phyloP scores from a whole-genome alignment of 1,284 basidiomycete genomes.

The Boletus smithii region DNA sequence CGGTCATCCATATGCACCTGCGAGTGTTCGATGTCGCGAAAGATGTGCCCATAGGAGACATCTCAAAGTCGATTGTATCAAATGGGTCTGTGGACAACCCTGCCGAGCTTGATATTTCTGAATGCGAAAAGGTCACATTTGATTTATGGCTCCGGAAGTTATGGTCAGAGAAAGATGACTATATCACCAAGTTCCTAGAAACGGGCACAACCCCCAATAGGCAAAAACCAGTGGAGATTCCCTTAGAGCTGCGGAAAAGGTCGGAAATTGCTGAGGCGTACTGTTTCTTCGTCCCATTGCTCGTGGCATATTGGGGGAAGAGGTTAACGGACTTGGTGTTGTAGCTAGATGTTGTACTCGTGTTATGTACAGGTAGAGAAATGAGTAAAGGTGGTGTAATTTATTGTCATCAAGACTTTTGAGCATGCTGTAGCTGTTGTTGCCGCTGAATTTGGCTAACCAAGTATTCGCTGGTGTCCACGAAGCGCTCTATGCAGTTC shows the following conservation, averaged over 20 bases:
- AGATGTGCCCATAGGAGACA: conserved; percentile 65
- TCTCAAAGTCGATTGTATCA: conserved; percentile 38
- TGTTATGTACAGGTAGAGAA: conserved; percentile 9
- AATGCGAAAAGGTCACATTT: conserved; percentile 68
- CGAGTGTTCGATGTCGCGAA: conserved; percentile 66
- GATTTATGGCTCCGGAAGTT: conserved; percentile 79
- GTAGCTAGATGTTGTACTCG: conserved; percentile 20
- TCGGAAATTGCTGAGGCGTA: conserved; percentile 64
- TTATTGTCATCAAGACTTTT: conserved; percentile 18
- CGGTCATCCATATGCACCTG: conserved; percentile 83
- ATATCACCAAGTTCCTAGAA: conserved; percentile 63
- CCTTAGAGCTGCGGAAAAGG: conserved; percentile 50
- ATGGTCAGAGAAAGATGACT: conserved; percentile 83
- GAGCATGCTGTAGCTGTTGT: conserved; percentile 37
- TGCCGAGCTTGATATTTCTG: conserved; percentile 60
- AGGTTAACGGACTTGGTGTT: conserved; percentile 31
- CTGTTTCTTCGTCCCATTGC: conserved; percentile 64
- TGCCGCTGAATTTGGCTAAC: conserved; percentile 77
- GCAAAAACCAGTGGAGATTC: conserved; percentile 48
- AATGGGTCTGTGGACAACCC: conserved; percentile 29
- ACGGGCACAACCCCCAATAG: conserved; percentile 39
- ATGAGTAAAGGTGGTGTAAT: background rate
- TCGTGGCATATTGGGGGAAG: conserved; percentile 51
- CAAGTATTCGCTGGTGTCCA: conserved; percentile 88
- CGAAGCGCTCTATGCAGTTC: conserved; percentile 93